Evolutionary conservation across 257 asterid genomes (phyloP).

Genomic region (Cynanchum wilfordii): DNA sequence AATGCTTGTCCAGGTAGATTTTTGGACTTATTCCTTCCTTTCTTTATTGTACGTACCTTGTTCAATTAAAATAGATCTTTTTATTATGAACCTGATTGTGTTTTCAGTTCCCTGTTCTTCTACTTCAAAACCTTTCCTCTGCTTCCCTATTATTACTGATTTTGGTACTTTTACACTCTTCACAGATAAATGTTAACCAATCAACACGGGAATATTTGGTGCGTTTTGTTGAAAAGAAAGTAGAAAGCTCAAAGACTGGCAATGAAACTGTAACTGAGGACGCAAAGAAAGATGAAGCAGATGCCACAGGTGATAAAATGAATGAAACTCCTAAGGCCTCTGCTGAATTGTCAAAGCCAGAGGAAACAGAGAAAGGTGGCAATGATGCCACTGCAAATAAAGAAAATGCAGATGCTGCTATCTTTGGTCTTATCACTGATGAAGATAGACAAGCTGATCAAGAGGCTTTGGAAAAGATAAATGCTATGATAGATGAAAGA

Average conservation of each 20-base stretch:
- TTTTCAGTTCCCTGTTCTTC: neutral
- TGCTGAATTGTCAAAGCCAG: constrained; percentile 37
- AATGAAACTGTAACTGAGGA: constrained; percentile 47
- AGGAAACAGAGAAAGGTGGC: constrained; percentile 33
- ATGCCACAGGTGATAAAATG: constrained; percentile 43
- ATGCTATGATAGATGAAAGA: constrained; percentile 81
- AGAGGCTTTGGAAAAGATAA: constrained; percentile 65
- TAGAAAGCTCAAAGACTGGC: constrained; percentile 39
- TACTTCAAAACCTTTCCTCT: neutral
- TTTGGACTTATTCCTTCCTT: neutral
- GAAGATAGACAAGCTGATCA: constrained; percentile 70
- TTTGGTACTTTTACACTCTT: constrained; percentile 19
- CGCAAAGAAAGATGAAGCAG: constrained; percentile 43
- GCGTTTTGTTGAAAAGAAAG: constrained; percentile 65
- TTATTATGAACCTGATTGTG: neutral
- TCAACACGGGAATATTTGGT: constrained; percentile 71
- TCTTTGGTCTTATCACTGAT: constrained; percentile 74
- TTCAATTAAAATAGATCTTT: neutral
- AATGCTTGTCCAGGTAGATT: neutral
- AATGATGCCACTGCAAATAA: constrained; percentile 35
- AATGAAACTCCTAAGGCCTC: constrained; percentile 38
- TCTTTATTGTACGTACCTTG: neutral
- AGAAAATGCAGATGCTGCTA: constrained; percentile 49
- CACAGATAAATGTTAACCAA: constrained; percentile 78
- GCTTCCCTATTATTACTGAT: constrained; percentile 23